Evolutionary conservation across 208 protist species (phyloP), one percentile per base, ranked within the genome.

Genomic region (Leishmania major): DNA sequence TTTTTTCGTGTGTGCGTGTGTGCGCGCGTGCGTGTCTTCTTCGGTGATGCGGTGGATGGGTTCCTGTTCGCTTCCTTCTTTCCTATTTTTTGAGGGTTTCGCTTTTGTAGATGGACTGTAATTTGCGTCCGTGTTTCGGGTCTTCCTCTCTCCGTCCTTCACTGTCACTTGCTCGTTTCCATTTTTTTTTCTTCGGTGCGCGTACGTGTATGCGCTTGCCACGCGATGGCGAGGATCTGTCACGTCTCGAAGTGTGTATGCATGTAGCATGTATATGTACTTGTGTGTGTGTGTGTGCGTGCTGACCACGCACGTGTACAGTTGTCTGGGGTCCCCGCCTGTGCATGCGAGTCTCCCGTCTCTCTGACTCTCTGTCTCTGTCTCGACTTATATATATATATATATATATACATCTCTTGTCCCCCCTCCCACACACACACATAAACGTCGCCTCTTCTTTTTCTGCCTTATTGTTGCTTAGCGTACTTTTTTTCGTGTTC

Each of bases 251-350:
- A 53, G 59, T 69, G 53, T 67, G 57, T 78, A 28, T 67, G 74
- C 51, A 51, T 78, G 55, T 78, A 13, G 67, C 22, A 22, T 6
- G 53, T 57, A 10, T 57, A 55, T 75, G 43, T 66, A 60, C 57
- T 37, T 77, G 35, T 77, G 74, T 66, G 37, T 64, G 28, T 66
- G 37, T 64, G 28, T 77, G 28, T 66, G 37, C 47, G 28, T 77
- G 55, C 55, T 2, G 5, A 64, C 59, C 8, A 0, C 2, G 28
- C 5, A n/a, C 8, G 28, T 64, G 59, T 35, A 31, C 28, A 35
- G 10, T 43, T 40, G 62, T 43, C 37, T 11, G 4, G 17, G 7
- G 10, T 43, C 43, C 2, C 11, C 17, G n/a, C 1, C 2, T 69
- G 0, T 69, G 62, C 15, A 2, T 43, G 25, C 3, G 0, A 0